Percentiles rank a stretch among this genome's conserved stretches.
Evolutionary conservation across 257 asterid genomes (phyloP).

Genomic region (Ajuga chamaepitys): DNA sequence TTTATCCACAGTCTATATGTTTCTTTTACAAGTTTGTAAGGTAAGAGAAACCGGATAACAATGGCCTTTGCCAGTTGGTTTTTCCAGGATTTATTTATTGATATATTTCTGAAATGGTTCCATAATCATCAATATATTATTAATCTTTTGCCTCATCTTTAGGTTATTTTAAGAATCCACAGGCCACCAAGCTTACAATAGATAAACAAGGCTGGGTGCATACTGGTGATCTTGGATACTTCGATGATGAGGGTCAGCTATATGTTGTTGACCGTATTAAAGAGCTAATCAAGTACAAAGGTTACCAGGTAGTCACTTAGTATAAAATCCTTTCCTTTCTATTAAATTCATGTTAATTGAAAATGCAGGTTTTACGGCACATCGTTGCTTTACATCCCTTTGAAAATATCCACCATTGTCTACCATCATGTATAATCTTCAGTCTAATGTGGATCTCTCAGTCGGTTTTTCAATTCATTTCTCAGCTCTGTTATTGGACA

Average conservation of each 20-base stretch:
- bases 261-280: conserved; percentile 89
- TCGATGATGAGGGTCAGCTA: conserved; percentile 74
- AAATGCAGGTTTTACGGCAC: too few relatives aligned
- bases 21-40: too few relatives aligned
- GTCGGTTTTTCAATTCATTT: background rate
- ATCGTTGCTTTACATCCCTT: too few relatives aligned
- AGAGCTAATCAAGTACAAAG: conserved; percentile 92
- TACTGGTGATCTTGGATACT: conserved; percentile 96
- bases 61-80: too few relatives aligned
- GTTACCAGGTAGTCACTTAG: conserved; percentile 57
- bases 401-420: too few relatives aligned
- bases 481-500: background rate
- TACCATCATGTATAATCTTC: background rate
- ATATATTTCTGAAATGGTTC: conserved; percentile 12
- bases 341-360: background rate
- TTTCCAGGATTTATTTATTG: too few relatives aligned
- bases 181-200: conserved; percentile 76
- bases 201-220: conserved; percentile 96
- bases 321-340: background rate
- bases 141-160: conserved; percentile 5
- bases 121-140: background rate
- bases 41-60: too few relatives aligned
- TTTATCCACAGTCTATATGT: too few relatives aligned
- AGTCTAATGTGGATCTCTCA: background rate
- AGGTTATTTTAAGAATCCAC: conserved; percentile 78